Base-by-base conservation (phyloP, 495 filamentous ascomycete species). In the Xanthoparmelia taractica region DNA sequence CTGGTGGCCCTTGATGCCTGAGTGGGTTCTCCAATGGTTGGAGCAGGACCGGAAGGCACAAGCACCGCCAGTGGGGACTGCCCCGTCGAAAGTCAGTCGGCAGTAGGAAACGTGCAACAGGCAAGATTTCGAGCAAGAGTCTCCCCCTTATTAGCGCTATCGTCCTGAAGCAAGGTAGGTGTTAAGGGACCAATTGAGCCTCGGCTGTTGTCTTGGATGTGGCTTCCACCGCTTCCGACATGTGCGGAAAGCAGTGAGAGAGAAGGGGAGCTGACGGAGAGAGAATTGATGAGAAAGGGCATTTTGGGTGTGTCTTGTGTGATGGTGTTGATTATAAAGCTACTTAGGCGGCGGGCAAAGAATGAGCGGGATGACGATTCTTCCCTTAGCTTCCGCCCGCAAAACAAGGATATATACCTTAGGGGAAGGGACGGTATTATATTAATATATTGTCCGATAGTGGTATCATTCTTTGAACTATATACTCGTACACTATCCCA, bases 341-440 rank as follows among this genome's bases (percentile, higher is more conserved):
- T 43, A 41, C 18, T 2, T 23, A 23, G 4, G 20, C 0, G 20
- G 34, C 40, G 8, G 40, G 8, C 2, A 20, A 27, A 17, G 57
- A 58, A 58, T n/a, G 57, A 2, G 8, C 31, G 45, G 59, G 45
- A 50, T 45, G 43, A 60, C 29, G 40, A 25, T 45, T 31, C 33
- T 15, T 38, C 34, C 23, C 48, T n/a, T 61, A 61, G 60, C 60
- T 41, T 61, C 60, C 60, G 60, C 25, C 15, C n/a, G 48, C 20
- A 27, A 36, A 33, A 40, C 48, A 55, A 31, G 45, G 59, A 60
- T 60, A 31, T n/a, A n/a, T n/a, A n/a, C n/a, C n/a, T n/a, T n/a
- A n/a, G n/a, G n/a, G n/a, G n/a, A n/a, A n/a, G n/a, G n/a, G n/a
- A n/a, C n/a, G n/a, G n/a, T n/a, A n/a, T n/a, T n/a, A n/a, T n/a